A percentile compares a stretch with the other conserved stretches of the same genome.
Conservation (phyloP, 768 basidiomycete species). For the Lactifluus volemus region DNA sequence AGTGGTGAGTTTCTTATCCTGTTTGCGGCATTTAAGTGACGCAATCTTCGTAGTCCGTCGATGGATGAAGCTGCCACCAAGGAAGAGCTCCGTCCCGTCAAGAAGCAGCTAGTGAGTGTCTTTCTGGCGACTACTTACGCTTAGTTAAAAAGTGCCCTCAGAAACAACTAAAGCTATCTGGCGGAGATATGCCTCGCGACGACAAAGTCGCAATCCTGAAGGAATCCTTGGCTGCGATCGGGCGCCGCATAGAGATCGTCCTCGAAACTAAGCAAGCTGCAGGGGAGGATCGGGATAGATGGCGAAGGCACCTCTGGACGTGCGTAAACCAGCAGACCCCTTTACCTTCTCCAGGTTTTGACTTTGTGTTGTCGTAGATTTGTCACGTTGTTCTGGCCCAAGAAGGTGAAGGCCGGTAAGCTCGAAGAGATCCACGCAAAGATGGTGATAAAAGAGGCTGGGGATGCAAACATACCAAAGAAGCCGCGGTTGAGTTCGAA, state of each 20-base stretch:
- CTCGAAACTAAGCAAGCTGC: constrained; percentile 63
- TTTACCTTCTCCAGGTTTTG: not conserved
- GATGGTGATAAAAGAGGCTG: constrained; percentile 82
- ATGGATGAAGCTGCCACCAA: constrained; percentile 94
- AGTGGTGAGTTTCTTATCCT: constrained; percentile 52
- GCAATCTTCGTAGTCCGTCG: constrained; percentile 52
- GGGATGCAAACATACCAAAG: constrained; percentile 43
- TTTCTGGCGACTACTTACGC: not conserved
- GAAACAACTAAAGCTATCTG: constrained; percentile 94
- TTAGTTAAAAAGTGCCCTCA: constrained; percentile 26
- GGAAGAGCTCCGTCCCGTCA: constrained; percentile 92
- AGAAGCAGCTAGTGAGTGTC: constrained; percentile 77
- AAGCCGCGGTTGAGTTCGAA: constrained; percentile 46
- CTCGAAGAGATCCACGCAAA: constrained; percentile 93
- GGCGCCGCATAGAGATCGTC: constrained; percentile 81
- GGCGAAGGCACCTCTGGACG: constrained; percentile 97
- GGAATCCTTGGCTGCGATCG: constrained; percentile 90
- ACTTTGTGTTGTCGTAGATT: constrained; percentile 43
- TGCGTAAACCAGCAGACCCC: constrained; percentile 37
- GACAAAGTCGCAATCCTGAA: constrained; percentile 95
- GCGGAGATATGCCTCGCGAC: constrained; percentile 88
- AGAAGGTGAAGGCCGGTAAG: constrained; percentile 90
- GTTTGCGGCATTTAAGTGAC: constrained; percentile 8
- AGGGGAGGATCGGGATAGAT: constrained; percentile 78
- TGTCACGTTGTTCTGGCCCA: constrained; percentile 95